Conservation (phyloP, 2,329 filamentous ascomycete species). For the Aspergillus oerlinghausenensis region DNA sequence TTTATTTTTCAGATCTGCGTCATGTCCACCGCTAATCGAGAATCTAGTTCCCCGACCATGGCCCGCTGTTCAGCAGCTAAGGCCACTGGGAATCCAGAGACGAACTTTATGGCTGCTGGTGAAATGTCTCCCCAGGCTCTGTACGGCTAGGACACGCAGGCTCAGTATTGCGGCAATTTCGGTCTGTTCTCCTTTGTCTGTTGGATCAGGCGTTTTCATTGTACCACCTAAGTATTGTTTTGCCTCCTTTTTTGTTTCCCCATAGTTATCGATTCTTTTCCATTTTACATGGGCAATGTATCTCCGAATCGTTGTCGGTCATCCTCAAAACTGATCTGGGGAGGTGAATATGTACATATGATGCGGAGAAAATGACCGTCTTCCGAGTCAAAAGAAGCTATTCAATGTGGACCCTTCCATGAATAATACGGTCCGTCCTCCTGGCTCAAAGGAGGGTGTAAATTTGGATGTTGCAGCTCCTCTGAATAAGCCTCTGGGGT, state of each 20-base stretch:
- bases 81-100: slow-evolving; percentile 71
- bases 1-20: slow-evolving; percentile 13
- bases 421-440: background rate
- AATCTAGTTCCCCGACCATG: slow-evolving; percentile 86
- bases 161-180: background rate
- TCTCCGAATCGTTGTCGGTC: slow-evolving; percentile 19
- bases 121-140: slow-evolving; percentile 41
- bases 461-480: background rate
- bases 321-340: slow-evolving; percentile 20
- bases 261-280: slow-evolving; percentile 15
- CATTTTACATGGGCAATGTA: slow-evolving; percentile 18
- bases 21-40: slow-evolving; percentile 11
- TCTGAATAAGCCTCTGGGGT: background rate
- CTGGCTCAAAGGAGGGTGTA: background rate
- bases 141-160: slow-evolving; percentile 27
- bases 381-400: slow-evolving; percentile 10
- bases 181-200: slow-evolving; percentile 23
- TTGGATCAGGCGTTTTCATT: slow-evolving; percentile 34
- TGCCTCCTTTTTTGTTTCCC: slow-evolving; percentile 15
- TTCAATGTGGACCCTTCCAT: slow-evolving; percentile 3
- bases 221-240: slow-evolving; percentile 31
- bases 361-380: slow-evolving; percentile 25
- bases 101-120: slow-evolving; percentile 73
- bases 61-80: slow-evolving; percentile 93
- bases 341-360: slow-evolving; percentile 35